These are phyloP conservation scores for Scheffersomyces segobiensis DNA, from an alignment of 1,139 yeast genomes.

Conservation along the genomic window DNA sequence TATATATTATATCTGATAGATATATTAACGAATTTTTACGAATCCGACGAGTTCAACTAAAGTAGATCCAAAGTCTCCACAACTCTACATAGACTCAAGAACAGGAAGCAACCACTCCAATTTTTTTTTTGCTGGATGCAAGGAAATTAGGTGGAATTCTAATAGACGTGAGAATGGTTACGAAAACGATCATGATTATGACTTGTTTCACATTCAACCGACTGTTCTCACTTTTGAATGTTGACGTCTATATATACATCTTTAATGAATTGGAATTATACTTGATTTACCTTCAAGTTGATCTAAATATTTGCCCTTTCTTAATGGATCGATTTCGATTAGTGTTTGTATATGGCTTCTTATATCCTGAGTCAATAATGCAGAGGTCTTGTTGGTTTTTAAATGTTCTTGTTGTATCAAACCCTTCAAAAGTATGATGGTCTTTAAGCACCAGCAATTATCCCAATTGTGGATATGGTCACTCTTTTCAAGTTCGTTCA, in stretches of 20 bases:
- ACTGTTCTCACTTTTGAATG: background rate
- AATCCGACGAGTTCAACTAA: background rate
- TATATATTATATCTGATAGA: background rate
- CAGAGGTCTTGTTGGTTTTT: conserved; percentile 5
- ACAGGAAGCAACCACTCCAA: too few relatives aligned
- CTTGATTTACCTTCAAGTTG: conserved; percentile 23
- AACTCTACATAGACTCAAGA: too few relatives aligned
- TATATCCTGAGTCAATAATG: conserved; percentile 23
- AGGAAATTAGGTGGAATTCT: too few relatives aligned
- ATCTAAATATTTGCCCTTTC: conserved; percentile 60
- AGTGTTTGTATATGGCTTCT: conserved; percentile 40
- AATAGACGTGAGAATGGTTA: too few relatives aligned
- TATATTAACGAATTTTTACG: background rate
- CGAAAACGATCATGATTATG: too few relatives aligned
- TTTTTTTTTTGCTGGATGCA: too few relatives aligned
- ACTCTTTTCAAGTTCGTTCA: conserved; percentile 59
- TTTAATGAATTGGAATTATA: conserved; percentile 4
- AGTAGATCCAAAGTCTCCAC: background rate
- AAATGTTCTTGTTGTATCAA: conserved; percentile 23
- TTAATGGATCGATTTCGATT: conserved; percentile 64
- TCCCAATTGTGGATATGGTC: conserved; percentile 55
- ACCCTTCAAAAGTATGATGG: conserved; percentile 45
- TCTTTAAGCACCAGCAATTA: conserved; percentile 70
- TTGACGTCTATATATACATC: background rate
- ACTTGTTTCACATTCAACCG: background rate